phyloP scores from a whole-genome alignment of 2,329 filamentous ascomycete genomes.

The Fonsecaea erecta region DNA sequence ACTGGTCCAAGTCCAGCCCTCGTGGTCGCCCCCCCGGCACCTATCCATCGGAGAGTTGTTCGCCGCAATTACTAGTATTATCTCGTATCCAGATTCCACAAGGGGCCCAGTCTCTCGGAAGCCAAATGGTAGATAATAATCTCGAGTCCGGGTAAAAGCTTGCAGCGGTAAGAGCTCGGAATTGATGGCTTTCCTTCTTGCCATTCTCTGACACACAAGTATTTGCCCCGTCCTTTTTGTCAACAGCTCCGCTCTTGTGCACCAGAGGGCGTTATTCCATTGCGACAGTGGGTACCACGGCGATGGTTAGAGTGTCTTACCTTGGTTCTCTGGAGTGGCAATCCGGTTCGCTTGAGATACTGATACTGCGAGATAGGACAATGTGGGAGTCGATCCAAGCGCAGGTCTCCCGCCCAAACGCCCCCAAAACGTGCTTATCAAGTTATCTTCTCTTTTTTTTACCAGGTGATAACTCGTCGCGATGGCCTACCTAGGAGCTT shows the following conservation, averaged over 20 bases:
- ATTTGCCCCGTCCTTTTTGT: slow-evolving; percentile 1
- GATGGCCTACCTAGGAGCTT: neutral
- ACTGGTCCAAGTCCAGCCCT: slow-evolving; percentile 10
- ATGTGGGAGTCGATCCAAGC: neutral
- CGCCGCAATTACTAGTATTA: slow-evolving; percentile 1
- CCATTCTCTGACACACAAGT: slow-evolving; percentile 3
- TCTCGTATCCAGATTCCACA: slow-evolving; percentile 11
- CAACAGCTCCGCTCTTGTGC: neutral
- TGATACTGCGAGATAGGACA: neutral
- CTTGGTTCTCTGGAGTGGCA: neutral
- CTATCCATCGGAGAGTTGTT: slow-evolving; percentile 3
- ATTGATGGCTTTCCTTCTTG: neutral
- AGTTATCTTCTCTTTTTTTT: neutral
- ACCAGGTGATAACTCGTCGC: neutral
- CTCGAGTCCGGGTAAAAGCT: slow-evolving; percentile 8
- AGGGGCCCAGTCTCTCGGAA: slow-evolving; percentile 4
- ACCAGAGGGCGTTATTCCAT: neutral
- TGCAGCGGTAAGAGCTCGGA: slow-evolving; percentile 1
- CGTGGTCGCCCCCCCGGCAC: neutral
- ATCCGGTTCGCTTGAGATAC: neutral
- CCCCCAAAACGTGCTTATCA: neutral
- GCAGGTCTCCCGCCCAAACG: neutral
- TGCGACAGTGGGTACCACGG: neutral
- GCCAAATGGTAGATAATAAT: neutral
- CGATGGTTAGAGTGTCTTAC: neutral